Conservation (phyloP, 1,139 yeast genomes). For the Suhomyces panamericanus region DNA sequence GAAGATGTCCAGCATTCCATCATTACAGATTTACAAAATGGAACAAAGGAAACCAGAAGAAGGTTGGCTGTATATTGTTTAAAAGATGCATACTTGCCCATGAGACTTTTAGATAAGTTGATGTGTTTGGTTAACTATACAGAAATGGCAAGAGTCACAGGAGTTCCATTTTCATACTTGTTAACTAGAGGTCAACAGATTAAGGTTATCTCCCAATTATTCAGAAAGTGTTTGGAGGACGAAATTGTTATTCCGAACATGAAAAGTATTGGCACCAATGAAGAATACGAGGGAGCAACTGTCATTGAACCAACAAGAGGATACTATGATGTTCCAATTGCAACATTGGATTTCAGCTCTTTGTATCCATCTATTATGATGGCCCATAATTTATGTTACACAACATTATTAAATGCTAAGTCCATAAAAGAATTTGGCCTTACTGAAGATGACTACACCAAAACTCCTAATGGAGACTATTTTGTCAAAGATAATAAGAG, state of each 20-base stretch:
- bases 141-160: slow-evolving; percentile 99
- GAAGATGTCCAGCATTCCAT: slow-evolving; percentile 98
- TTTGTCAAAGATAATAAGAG: slow-evolving; percentile 75
- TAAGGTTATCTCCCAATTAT: slow-evolving; percentile 92
- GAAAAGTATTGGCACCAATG: slow-evolving; percentile 77
- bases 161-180: slow-evolving; percentile 92
- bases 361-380: slow-evolving; percentile 98
- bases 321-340: slow-evolving; percentile 94
- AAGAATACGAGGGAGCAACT: slow-evolving; percentile 98
- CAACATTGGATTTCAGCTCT: slow-evolving; percentile 96
- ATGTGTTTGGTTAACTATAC: slow-evolving; percentile 97
- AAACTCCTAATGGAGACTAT: slow-evolving; percentile 89
- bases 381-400: slow-evolving; percentile 98
- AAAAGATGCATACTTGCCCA: slow-evolving; percentile 91
- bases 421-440: slow-evolving; percentile 68
- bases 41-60: slow-evolving; percentile 88
- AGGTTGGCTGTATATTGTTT: slow-evolving; percentile 95
- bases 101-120: slow-evolving; percentile 81
- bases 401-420: slow-evolving; percentile 72
- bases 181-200: slow-evolving; percentile 95
- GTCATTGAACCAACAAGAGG: slow-evolving; percentile 97
- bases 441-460: slow-evolving; percentile 73
- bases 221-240: slow-evolving; percentile 84
- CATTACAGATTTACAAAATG: slow-evolving; percentile 91
- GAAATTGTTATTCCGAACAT: slow-evolving; percentile 89